phyloP scores from a whole-genome alignment of 768 basidiomycete species.

The Suillus fuscotomentosus region DNA sequence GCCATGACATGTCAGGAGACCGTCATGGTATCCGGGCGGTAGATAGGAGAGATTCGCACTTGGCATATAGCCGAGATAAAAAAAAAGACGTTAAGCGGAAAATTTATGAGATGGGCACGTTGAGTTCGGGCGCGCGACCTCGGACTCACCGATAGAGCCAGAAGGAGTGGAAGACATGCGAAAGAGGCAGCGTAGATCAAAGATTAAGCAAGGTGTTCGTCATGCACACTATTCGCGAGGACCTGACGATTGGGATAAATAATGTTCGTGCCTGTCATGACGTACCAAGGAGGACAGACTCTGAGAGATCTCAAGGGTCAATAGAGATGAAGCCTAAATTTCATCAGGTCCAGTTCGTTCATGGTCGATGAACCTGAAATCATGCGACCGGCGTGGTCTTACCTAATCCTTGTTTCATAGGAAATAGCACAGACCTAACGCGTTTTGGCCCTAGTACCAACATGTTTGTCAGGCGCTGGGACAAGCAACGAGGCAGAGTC shows the following conservation, averaged over 20 bases:
- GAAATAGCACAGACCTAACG: neutral
- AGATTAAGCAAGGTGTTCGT: constrained; percentile 13
- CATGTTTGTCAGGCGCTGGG: neutral
- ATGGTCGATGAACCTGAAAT: constrained; percentile 11
- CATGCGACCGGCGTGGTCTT: constrained; percentile 7
- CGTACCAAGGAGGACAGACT: constrained; percentile 22
- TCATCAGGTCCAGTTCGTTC: constrained; percentile 7
- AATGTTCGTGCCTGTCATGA: constrained; percentile 22
- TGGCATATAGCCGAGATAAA: constrained; percentile 21
- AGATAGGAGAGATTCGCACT: constrained; percentile 15
- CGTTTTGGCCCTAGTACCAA: neutral
- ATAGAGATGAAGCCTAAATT: constrained; percentile 25
- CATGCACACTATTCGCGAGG: constrained; percentile 8
- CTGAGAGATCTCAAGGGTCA: neutral
- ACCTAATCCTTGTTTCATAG: neutral
- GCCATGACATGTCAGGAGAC: constrained; percentile 15
- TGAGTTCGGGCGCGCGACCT: constrained; percentile 12
- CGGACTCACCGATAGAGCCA: constrained; percentile 10
- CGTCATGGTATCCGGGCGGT: constrained; percentile 16
- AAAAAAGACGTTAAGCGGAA: constrained; percentile 9
- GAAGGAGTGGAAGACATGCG: constrained; percentile 6
- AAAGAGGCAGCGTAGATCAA: constrained; percentile 19
- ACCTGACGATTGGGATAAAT: constrained; percentile 11
- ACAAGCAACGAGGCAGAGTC: constrained; percentile 5
- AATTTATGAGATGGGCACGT: constrained; percentile 16